Evolutionary conservation across 2,329 filamentous ascomycete genomes (phyloP).

Genomic region (Akanthomyces dipterigenus): DNA sequence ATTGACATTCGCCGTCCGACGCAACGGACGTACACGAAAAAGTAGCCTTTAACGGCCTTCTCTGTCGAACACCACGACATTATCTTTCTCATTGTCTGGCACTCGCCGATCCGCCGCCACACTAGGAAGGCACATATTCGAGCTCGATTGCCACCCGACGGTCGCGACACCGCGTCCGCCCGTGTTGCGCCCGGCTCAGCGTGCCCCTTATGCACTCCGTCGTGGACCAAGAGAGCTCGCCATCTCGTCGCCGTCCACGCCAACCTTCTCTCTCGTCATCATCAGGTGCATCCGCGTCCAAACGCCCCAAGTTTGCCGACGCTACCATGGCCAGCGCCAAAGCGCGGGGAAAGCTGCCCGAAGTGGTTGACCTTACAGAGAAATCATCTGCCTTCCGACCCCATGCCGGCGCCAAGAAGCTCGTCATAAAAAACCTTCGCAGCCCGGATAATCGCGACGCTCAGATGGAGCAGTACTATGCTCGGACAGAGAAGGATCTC

Average conservation of each 20-base stretch:
- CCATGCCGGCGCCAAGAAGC: slow-evolving; percentile 70
- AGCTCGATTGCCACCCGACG: background rate
- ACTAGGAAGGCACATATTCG: background rate
- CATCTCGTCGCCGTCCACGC: slow-evolving; percentile 33
- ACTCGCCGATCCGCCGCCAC: background rate
- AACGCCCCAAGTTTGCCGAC: slow-evolving; percentile 27
- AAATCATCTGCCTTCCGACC: slow-evolving; percentile 54
- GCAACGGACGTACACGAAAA: background rate
- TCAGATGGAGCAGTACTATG: slow-evolving; percentile 71
- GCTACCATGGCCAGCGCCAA: slow-evolving; percentile 28
- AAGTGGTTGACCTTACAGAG: slow-evolving; percentile 29
- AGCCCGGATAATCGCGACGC: slow-evolving; percentile 47
- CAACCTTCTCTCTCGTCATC: slow-evolving; percentile 28
- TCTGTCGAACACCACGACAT: background rate
- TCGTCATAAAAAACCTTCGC: slow-evolving; percentile 90
- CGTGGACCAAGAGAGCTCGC: slow-evolving; percentile 22
- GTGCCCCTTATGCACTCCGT: slow-evolving; percentile 26
- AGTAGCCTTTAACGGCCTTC: background rate
- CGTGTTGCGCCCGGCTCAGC: background rate
- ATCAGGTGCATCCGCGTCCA: slow-evolving; percentile 19
- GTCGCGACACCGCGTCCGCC: background rate
- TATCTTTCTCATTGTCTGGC: background rate
- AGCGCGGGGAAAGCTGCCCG: slow-evolving; percentile 34
- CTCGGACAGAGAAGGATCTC: slow-evolving; percentile 67
- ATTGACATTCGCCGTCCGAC: background rate